Evolutionary conservation across 805 yeast genomes (phyloP).

Genomic region (Yarrowia divulgata): DNA sequence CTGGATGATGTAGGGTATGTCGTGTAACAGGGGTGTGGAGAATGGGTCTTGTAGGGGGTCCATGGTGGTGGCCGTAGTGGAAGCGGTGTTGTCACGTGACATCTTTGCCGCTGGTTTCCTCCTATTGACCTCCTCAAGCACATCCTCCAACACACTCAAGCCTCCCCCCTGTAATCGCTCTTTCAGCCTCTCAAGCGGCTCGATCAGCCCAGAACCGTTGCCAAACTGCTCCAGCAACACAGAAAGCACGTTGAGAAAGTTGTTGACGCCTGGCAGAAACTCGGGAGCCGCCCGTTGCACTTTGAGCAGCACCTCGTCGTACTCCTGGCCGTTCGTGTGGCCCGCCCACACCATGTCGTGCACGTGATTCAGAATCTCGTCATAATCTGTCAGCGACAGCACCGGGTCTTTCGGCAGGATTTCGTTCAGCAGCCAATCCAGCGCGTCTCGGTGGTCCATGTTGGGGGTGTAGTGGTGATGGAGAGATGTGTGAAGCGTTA

Average conservation of each 20-base stretch:
- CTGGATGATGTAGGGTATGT: slow-evolving; percentile 49
- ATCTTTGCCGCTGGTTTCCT: background rate
- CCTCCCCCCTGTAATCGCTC: slow-evolving; percentile 6
- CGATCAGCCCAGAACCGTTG: slow-evolving; percentile 13
- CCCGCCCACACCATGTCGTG: slow-evolving; percentile 25
- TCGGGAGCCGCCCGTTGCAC: slow-evolving; percentile 28
- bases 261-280: slow-evolving; percentile 15
- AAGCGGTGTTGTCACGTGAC: slow-evolving; percentile 11
- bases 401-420: slow-evolving; percentile 21
- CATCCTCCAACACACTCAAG: background rate
- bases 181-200: slow-evolving; percentile 11
- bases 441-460: slow-evolving; percentile 29
- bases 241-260: slow-evolving; percentile 11
- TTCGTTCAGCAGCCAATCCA: slow-evolving; percentile 35
- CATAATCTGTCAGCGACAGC: slow-evolving; percentile 15
- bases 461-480: background rate
- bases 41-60: slow-evolving; percentile 11
- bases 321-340: slow-evolving; percentile 3
- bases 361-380: slow-evolving; percentile 29
- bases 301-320: slow-evolving; percentile 19
- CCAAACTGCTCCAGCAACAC: slow-evolving; percentile 17
- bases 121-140: slow-evolving; percentile 4
- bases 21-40: slow-evolving; percentile 41
- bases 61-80: background rate
- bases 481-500: too few species aligned